phyloP scores from a whole-genome alignment of 2,329 filamentous ascomycete genomes.

The Ophiocordyceps camponoti-floridani region DNA sequence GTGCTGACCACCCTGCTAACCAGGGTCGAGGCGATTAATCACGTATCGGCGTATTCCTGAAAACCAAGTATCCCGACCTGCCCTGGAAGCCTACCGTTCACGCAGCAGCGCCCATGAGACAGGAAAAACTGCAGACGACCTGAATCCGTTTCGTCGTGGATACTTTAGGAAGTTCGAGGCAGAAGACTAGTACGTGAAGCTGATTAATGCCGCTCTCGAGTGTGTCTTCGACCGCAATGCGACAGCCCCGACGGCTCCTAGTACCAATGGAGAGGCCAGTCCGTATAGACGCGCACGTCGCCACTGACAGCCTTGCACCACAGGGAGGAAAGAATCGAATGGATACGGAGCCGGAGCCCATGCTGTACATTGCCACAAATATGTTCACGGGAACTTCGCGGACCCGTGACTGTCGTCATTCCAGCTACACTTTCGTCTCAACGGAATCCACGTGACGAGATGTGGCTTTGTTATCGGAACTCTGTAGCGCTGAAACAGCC shows the following conservation, averaged over 20 bases:
- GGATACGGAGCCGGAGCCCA: neutral
- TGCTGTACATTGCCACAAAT: neutral
- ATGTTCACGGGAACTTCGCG: neutral
- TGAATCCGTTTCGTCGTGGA: constrained; percentile 40
- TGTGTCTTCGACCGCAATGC: neutral
- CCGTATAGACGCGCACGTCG: neutral
- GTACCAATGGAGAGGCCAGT: no score
- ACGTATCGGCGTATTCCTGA: constrained; percentile 63
- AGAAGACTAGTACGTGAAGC: constrained; percentile 1
- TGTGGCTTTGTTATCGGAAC: constrained; percentile 35
- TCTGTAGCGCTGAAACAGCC: constrained; percentile 78
- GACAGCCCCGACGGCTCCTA: neutral
- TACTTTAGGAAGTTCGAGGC: constrained; percentile 38
- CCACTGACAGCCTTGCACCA: no score
- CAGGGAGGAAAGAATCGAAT: neutral
- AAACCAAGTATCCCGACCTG: constrained; percentile 27
- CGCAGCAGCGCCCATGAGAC: constrained; percentile 11
- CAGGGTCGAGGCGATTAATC: constrained; percentile 75
- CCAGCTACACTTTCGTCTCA: neutral
- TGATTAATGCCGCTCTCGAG: neutral
- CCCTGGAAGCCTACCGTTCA: constrained; percentile 18
- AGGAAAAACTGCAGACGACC: constrained; percentile 36
- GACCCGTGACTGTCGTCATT: neutral
- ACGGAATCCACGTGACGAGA: no score
- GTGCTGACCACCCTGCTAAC: neutral